Percentiles rank a stretch among this genome's conserved stretches.
These are phyloP conservation scores for Bonia amplexicaulis DNA, from an alignment of 176 grass and related monocot species.

Conservation along the genomic window DNA sequence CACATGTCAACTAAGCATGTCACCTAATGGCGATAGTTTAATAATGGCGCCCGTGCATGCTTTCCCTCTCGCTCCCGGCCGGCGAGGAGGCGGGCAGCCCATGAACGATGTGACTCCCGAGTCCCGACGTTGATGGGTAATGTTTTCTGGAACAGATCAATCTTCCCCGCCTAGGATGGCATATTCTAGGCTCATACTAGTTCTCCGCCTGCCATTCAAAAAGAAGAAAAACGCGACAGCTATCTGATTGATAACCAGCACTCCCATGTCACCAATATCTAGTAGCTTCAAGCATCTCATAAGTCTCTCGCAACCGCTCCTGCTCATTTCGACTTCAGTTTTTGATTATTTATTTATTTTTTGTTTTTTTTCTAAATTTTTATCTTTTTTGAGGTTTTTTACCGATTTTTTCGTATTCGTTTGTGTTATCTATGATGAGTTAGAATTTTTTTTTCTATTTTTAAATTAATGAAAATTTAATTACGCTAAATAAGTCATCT, in stretches of 20 bases:
- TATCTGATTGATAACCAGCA: not conserved
- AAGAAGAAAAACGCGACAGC: not conserved
- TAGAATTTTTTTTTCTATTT: too few species aligned
- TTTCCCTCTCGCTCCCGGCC: not conserved
- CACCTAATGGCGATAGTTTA: not conserved
- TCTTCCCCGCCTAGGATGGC: not conserved
- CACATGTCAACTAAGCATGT: too few species aligned
- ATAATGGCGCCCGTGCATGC: not conserved
- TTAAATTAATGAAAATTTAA: too few species aligned
- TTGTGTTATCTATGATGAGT: too few species aligned
- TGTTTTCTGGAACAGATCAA: not conserved
- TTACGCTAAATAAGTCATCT: too few species aligned
- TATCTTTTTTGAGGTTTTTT: too few species aligned
- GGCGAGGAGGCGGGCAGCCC: not conserved
- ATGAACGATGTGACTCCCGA: constrained; percentile 15
- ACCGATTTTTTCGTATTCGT: too few species aligned
- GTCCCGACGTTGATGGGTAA: not conserved
- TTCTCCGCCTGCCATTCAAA: not conserved
- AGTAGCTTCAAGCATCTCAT: not conserved
- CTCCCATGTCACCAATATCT: not conserved
- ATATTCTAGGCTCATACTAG: not conserved
- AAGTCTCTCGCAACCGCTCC: too few species aligned
- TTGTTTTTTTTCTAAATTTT: too few species aligned
- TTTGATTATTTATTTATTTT: too few species aligned
- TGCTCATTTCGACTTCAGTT: too few species aligned